These are phyloP conservation scores for Xerocomus amazonicus DNA, from an alignment of 1,284 basidiomycete genomes.

Conservation along the genomic window DNA sequence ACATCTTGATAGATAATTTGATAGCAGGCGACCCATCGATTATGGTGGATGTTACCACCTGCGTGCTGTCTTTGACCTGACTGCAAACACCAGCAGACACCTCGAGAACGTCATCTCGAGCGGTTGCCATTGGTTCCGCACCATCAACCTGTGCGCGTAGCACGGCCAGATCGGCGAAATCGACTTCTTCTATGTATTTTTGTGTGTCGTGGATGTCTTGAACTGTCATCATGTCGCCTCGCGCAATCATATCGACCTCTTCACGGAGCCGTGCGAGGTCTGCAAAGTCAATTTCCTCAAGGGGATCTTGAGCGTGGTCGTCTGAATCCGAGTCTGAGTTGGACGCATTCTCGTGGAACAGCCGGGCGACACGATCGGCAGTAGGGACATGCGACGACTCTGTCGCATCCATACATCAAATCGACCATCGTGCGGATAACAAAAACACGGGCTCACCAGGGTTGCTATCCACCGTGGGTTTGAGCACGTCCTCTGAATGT, in stretches of 20 bases:
- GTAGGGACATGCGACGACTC: slow-evolving; percentile 60
- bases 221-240: slow-evolving; percentile 5
- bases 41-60: too few species aligned
- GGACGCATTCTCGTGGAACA: slow-evolving; percentile 47
- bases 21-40: too few species aligned
- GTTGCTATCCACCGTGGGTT: slow-evolving; percentile 47
- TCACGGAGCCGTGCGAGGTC: slow-evolving; percentile 48
- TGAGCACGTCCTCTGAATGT: slow-evolving; percentile 62
- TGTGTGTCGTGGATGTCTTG: slow-evolving; percentile 3
- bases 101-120: neutral
- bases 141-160: slow-evolving; percentile 32
- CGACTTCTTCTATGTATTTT: slow-evolving; percentile 53
- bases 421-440: neutral
- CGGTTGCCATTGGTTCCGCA: neutral
- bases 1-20: too few species aligned
- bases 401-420: slow-evolving; percentile 36
- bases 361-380: slow-evolving; percentile 53
- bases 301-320: slow-evolving; percentile 31
- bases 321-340: slow-evolving; percentile 20
- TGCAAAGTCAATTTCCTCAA: slow-evolving; percentile 65
- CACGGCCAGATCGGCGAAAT: slow-evolving; percentile 56
- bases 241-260: slow-evolving; percentile 22
- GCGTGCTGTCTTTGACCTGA: neutral
- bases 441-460: slow-evolving; percentile 40
- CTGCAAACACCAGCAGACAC: slow-evolving; percentile 38